Percentiles rank a stretch among this genome's conserved stretches.
Evolutionary conservation across 345 rosid genomes (phyloP).

Genomic region (Heritiera littoralis): DNA sequence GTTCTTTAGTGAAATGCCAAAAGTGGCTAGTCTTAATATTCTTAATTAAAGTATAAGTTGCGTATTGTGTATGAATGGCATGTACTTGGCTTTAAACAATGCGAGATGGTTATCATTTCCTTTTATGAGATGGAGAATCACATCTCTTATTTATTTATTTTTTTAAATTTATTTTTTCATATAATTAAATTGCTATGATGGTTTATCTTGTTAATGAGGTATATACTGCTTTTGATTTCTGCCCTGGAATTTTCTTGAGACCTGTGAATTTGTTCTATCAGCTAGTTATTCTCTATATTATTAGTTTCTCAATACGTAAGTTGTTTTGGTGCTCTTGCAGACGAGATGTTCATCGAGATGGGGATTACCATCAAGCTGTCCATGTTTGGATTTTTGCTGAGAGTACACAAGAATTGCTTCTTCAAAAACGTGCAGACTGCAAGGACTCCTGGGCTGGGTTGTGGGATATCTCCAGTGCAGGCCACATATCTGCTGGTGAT

Average conservation of each 20-base stretch:
- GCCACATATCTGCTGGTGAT: constrained; percentile 91
- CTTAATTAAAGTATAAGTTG: not conserved
- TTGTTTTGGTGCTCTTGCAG: constrained; percentile 30
- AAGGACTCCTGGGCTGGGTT: constrained; percentile 89
- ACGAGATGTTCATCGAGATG: constrained; percentile 76
- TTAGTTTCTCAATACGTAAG: not conserved
- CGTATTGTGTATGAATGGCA: not conserved
- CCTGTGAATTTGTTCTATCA: not conserved
- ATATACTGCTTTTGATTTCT: not conserved
- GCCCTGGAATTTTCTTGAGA: not conserved
- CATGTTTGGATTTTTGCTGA: constrained; percentile 86
- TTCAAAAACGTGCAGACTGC: constrained; percentile 72
- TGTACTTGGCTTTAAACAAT: not conserved
- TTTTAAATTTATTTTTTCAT: not conserved
- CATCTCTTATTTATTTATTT: not conserved
- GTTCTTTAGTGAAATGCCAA: not conserved
- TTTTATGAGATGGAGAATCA: constrained; percentile 5
- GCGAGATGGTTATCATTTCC: not conserved
- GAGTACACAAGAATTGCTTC: constrained; percentile 74
- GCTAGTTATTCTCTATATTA: not conserved
- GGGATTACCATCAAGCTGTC: constrained; percentile 91
- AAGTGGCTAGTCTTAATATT: not conserved
- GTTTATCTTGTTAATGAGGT: constrained; percentile 7
- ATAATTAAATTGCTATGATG: not conserved
- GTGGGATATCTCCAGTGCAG: constrained; percentile 97